A percentile compares a stretch with the other conserved stretches of the same genome.
phyloP scores from a whole-genome alignment of 2,329 filamentous ascomycete genomes.

The Sarocladium brachiariae region DNA sequence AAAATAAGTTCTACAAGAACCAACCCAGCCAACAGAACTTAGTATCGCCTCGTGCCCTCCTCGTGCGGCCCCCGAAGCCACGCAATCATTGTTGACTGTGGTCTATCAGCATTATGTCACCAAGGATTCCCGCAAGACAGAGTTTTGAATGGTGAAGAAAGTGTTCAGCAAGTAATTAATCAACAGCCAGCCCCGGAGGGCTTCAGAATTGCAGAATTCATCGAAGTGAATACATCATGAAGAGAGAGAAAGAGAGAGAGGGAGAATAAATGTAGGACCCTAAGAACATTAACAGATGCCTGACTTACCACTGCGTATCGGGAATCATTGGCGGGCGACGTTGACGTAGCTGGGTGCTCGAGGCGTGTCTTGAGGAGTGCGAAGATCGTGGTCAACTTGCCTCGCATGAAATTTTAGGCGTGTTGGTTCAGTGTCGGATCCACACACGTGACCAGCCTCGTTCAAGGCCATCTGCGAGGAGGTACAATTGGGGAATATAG shows the following conservation, averaged over 20 bases:
- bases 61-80: no score
- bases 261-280: no score
- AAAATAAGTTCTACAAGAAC: no score
- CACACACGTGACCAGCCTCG: not conserved
- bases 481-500: conserved; percentile 9
- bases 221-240: conserved; percentile 32
- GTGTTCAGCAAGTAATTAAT: conserved; percentile 11
- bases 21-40: no score
- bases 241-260: not conserved
- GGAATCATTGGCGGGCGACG: not conserved
- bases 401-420: not conserved
- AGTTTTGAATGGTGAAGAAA: not conserved
- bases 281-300: no score
- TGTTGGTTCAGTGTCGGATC: not conserved
- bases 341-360: not conserved
- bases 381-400: not conserved
- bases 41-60: no score
- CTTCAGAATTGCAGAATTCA: conserved; percentile 47
- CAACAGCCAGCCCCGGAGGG: conserved; percentile 13
- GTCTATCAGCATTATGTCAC: not conserved
- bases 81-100: no score
- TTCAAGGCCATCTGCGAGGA: not conserved
- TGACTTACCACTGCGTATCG: no score
- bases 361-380: not conserved
- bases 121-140: not conserved